Conservation (phyloP, 1,284 basidiomycete species). For the Trichosporon asahii region DNA sequence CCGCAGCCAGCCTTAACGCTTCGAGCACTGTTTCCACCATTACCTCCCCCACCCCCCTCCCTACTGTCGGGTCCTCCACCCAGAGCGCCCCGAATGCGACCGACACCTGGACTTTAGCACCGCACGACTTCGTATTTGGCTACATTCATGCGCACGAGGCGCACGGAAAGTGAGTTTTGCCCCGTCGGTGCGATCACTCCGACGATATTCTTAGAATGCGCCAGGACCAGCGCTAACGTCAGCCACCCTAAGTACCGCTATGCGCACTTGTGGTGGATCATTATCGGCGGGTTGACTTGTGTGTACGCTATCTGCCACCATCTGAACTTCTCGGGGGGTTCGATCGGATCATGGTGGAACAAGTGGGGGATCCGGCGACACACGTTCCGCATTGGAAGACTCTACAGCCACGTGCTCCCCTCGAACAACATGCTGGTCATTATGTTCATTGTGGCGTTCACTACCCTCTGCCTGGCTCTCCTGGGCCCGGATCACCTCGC, state of each 20-base stretch:
- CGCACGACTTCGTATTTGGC: neutral
- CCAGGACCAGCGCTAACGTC: neutral
- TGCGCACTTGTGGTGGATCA: constrained; percentile 47
- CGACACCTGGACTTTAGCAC: neutral
- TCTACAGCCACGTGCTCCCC: constrained; percentile 54
- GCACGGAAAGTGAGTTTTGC: neutral
- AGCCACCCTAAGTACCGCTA: constrained; percentile 41
- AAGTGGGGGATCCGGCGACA: constrained; percentile 40
- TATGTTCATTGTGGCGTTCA: constrained; percentile 54
- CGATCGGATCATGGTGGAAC: constrained; percentile 37
- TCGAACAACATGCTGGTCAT: constrained; percentile 63
- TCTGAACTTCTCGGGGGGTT: constrained; percentile 36
- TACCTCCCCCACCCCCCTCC: neutral
- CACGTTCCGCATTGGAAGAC: constrained; percentile 23
- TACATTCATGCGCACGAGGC: constrained; percentile 7
- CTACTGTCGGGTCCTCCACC: neutral
- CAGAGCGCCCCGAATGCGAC: neutral
- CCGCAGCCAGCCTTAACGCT: neutral
- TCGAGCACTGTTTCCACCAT: neutral
- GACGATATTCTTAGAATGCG: neutral
- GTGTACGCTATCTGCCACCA: constrained; percentile 45
- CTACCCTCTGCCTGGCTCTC: constrained; percentile 57
- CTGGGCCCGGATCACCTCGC: constrained; percentile 72
- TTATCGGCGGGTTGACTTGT: constrained; percentile 34
- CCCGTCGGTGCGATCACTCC: neutral